Evolutionary conservation across 2,329 filamentous ascomycete genomes (phyloP).

Genomic region (Fusarium sp.): DNA sequence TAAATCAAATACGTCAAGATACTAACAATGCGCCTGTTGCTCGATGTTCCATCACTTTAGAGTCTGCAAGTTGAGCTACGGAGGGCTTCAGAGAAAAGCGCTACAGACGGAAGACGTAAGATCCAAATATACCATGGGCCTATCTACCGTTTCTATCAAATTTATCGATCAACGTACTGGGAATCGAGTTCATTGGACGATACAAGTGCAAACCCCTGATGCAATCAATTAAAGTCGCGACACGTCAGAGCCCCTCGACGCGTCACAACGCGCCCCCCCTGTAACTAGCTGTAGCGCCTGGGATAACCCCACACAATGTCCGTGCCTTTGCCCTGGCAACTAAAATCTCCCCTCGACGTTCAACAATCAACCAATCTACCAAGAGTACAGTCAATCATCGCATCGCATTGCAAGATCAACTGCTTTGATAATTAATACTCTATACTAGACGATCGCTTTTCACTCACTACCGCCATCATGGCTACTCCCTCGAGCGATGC

Average conservation of each 20-base stretch:
- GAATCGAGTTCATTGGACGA: too few species aligned
- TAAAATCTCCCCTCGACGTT: constrained; percentile 46
- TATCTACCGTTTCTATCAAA: too few species aligned
- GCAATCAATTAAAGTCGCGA: constrained; percentile 61
- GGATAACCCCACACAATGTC: constrained; percentile 31
- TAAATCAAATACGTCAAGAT: too few species aligned
- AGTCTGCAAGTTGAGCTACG: too few species aligned
- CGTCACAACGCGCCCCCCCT: constrained; percentile 50
- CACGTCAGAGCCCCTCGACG: constrained; percentile 51
- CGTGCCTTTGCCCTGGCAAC: constrained; percentile 42
- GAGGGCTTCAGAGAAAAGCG: too few species aligned
- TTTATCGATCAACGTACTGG: too few species aligned
- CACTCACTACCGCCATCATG: constrained; percentile 54
- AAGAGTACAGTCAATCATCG: constrained; percentile 4
- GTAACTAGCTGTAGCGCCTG: constrained; percentile 14
- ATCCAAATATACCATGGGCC: too few species aligned
- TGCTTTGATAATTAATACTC: constrained; percentile 1
- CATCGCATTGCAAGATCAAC: constrained; percentile 6
- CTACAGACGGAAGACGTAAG: too few species aligned
- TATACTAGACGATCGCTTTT: constrained; percentile 7
- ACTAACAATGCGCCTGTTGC: too few species aligned
- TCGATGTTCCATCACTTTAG: too few species aligned
- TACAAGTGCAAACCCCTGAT: constrained; percentile 21
- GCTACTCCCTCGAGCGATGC: constrained; percentile 68
- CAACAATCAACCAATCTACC: constrained; percentile 22